Base-by-base conservation (phyloP, 2,329 filamentous ascomycete genomes). In the Clonostachys rhizophaga region DNA sequence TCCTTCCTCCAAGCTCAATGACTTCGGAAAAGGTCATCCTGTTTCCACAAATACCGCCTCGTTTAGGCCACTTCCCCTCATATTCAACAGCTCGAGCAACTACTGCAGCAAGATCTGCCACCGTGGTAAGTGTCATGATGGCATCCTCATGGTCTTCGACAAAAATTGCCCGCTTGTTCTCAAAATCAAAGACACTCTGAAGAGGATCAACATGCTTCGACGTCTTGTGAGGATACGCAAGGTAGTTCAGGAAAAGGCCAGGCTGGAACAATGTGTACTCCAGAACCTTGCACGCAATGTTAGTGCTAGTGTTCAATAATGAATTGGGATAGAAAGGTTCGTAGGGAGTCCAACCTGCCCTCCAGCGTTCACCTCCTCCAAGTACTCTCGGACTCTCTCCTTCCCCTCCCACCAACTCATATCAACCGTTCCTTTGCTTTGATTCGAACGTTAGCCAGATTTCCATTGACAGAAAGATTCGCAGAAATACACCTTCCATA, bases 241-340 rank as follows among this genome's bases (percentile, higher is more conserved):
- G 63, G 60, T 82, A 82, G 56, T 83, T 69, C 20, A 75, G 54
- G 55, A 81, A 79, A 2, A 79, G 53, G 0, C 75, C 77, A 0
- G 75, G 75, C 37, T 81, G 76, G 53, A 83, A 81, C 0, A 81
- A 61, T 1, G 64, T 72, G 57, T 83, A 83, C 49, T 83, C 76
- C 5, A 83, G 62, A 5, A 77, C 63, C 74, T 79, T 1, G 9
- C 24, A 30, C 24, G 24, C 24, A 30, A 10, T 30, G 24, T 30
- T 30, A 30, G 24, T 10, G 24, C 24, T 2, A 30, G 24, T 30
- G 24, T 10, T 30, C 24, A 8, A 30, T 3, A 24, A 24, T 8
- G 9, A 24, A 24, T 8, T 24, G 24, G 8, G 9, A 30, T 30
- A 10, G 9, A 30, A 30, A 30, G 9, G 24, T 30, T 30, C 9